Percentiles rank a stretch among this genome's conserved stretches.
Evolutionary conservation across 2,329 filamentous ascomycete species (phyloP).

Genomic region (Moelleriella libera): DNA sequence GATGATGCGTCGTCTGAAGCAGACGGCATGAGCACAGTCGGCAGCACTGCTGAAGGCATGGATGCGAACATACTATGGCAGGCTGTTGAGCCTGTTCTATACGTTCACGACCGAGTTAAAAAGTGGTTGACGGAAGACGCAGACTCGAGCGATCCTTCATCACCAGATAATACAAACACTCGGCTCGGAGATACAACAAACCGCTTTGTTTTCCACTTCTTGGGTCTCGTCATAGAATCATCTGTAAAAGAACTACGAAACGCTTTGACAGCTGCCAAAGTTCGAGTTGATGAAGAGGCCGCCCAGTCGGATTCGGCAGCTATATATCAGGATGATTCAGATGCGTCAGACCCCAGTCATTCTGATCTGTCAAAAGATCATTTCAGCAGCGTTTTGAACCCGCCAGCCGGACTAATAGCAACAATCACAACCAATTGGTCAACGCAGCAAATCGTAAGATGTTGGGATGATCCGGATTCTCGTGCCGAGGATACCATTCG

Average conservation of each 20-base stretch:
- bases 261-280: constrained; percentile 38
- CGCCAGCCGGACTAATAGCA: constrained; percentile 13
- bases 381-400: constrained; percentile 52
- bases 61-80: constrained; percentile 49
- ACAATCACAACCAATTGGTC: constrained; percentile 15
- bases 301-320: constrained; percentile 40
- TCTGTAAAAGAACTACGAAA: constrained; percentile 74
- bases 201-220: constrained; percentile 75
- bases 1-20: constrained; percentile 6
- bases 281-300: constrained; percentile 14
- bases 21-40: not conserved
- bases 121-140: constrained; percentile 58
- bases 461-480: constrained; percentile 58
- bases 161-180: constrained; percentile 7
- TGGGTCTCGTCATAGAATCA: constrained; percentile 77
- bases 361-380: constrained; percentile 70
- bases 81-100: constrained; percentile 67
- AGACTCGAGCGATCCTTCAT: constrained; percentile 7
- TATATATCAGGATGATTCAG: constrained; percentile 58
- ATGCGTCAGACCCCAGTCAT: constrained; percentile 58
- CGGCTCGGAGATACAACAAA: constrained; percentile 56
- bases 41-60: not conserved
- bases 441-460: constrained; percentile 13
- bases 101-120: constrained; percentile 30
- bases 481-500: constrained; percentile 60